Conservation (phyloP, 2,329 filamentous ascomycete species). For the Colletotrichum musae region DNA sequence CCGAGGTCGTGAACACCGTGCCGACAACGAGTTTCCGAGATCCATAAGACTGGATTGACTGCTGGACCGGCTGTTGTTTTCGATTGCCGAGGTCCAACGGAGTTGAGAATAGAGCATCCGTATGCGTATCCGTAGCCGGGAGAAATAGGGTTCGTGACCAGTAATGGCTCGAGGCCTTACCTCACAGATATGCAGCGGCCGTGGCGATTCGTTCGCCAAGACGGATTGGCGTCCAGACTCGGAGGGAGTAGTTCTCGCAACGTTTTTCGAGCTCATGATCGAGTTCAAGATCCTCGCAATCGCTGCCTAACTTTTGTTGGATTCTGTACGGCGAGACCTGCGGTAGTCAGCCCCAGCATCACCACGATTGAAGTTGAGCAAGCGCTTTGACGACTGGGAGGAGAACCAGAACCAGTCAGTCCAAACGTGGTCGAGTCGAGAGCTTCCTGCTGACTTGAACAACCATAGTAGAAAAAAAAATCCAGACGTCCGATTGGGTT, state of each 20-base stretch:
- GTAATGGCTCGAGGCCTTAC: constrained; percentile 13
- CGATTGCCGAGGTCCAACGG: constrained; percentile 14
- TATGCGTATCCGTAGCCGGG: constrained; percentile 10
- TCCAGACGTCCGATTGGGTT: constrained; percentile 20
- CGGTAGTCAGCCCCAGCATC: too few relatives aligned
- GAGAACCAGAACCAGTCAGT: background rate
- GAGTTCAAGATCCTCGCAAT: too few relatives aligned
- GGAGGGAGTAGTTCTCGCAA: background rate
- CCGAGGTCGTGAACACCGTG: background rate
- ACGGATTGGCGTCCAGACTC: background rate
- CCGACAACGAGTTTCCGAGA: background rate
- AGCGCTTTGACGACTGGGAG: too few relatives aligned
- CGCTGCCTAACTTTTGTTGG: too few relatives aligned
- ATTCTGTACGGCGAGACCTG: too few relatives aligned
- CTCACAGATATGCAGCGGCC: constrained; percentile 15
- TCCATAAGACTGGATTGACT: background rate
- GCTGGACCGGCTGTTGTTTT: background rate
- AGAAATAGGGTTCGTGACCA: constrained; percentile 26
- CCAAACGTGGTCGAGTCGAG: too few relatives aligned
- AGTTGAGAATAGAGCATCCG: background rate
- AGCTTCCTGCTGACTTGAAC: background rate
- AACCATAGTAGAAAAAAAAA: background rate
- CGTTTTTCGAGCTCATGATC: too few relatives aligned
- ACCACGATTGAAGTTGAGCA: too few relatives aligned
- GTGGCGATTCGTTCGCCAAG: background rate